phyloP scores from a whole-genome alignment of 129 eudicot genomes.

The Pittosporum tobira region DNA sequence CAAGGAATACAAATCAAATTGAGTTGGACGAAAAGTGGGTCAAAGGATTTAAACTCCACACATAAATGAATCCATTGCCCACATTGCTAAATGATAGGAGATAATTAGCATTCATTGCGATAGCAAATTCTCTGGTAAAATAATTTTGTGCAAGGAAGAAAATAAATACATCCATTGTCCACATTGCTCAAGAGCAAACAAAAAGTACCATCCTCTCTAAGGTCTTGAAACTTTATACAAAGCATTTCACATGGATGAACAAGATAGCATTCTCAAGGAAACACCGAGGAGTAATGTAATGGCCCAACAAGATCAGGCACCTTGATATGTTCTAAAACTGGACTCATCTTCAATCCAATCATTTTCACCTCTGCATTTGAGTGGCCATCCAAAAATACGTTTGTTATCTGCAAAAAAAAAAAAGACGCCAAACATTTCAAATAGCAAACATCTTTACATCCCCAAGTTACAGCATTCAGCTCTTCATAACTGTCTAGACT shows the following conservation, averaged over 20 bases:
- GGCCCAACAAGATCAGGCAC: slow-evolving; percentile 41
- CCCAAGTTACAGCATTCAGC: too few relatives aligned
- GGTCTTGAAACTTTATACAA: background rate
- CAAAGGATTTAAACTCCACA: too few relatives aligned
- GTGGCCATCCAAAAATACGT: slow-evolving; percentile 59
- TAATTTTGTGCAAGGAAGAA: too few relatives aligned
- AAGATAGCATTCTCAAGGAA: slow-evolving; percentile 1
- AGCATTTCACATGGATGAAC: background rate
- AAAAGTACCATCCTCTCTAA: background rate
- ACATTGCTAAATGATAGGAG: too few relatives aligned
- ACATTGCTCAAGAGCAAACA: background rate
- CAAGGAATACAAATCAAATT: too few relatives aligned
- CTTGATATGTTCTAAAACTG: slow-evolving; percentile 43
- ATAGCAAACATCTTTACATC: background rate
- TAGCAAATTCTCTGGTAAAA: too few relatives aligned
- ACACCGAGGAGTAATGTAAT: slow-evolving; percentile 38
- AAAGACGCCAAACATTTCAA: background rate
- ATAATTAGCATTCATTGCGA: too few relatives aligned
- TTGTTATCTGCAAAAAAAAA: slow-evolving; percentile 43
- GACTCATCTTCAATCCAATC: slow-evolving; percentile 60
- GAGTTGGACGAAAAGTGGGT: too few relatives aligned
- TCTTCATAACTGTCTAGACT: too few relatives aligned
- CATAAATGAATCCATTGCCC: too few relatives aligned
- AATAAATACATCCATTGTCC: background rate
- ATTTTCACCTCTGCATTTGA: slow-evolving; percentile 51